Evolutionary conservation across 1,139 yeast genomes (phyloP), one percentile per base, ranked within the genome.

Genomic region (Scheffersomyces stambukii): DNA sequence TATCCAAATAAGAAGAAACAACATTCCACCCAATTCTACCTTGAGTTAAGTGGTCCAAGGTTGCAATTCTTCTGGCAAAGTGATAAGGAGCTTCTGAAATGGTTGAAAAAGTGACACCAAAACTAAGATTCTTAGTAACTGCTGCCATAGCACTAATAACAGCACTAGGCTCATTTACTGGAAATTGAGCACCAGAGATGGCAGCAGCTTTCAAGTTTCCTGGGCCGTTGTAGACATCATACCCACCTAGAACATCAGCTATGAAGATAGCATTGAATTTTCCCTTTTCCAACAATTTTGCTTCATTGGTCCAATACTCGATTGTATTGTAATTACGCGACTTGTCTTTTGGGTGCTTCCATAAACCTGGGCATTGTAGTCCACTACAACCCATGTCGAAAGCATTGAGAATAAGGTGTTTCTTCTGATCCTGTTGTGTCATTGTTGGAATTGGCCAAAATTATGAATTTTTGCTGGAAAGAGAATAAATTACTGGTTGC

Each of bases 21-120:
- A 63, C 54, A 39, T 63, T 63, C 69, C 69, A 63, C n/a, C 69
- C 70, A 33, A 64, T 52, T 45, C 70, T 51, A 11, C 70, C 70
- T 22, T 52, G 54, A n/a, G 69, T 59, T 32, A 64, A 54, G 30
- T 60, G 63, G 36, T 61, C 69, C 32, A 62, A 46, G 2, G 68
- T 60, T 3, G 67, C 67, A 34, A 60, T 40, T 37, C 69, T 48
- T 43, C 70, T 54, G 9, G 67, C 59, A 23, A 64, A 54, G 42
- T 60, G 68, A 37, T 62, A 63, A 2, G 70, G 70, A 19, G 59
- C 58, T 37, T 64, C 71, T 34, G 61, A 56, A 25, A 64, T 55
- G 2, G 70, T 65, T 7, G 66, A 54, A 33, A 65, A 64, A 5
- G 72, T 65, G 17, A 64, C 49, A 8, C 70, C 72, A 40, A 65